phyloP scores from a whole-genome alignment of 2,329 filamentous ascomycete genomes.

The Clarireedia paspali region DNA sequence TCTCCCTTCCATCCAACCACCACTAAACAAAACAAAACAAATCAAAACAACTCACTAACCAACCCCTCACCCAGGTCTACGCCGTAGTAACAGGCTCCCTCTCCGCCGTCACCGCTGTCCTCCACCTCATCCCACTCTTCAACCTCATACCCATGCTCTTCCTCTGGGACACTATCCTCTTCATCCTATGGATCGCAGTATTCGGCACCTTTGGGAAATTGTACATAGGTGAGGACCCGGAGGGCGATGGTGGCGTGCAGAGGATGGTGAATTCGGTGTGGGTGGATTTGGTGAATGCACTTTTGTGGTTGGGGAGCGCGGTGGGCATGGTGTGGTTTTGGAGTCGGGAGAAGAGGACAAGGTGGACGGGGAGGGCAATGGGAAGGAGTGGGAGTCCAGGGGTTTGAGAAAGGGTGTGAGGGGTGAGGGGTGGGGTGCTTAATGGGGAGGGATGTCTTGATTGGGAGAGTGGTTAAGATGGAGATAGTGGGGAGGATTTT shows the following conservation, averaged over 20 bases:
- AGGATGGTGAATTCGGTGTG: constrained; percentile 85
- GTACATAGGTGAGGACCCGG: constrained; percentile 63
- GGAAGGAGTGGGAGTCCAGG: constrained; percentile 4
- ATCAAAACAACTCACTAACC: neutral
- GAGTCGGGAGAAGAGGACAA: constrained; percentile 43
- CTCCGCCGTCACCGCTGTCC: constrained; percentile 53
- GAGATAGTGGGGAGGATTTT: neutral
- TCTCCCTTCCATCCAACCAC: neutral
- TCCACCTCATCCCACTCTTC: constrained; percentile 60
- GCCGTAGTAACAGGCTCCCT: constrained; percentile 63
- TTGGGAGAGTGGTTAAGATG: too few species aligned
- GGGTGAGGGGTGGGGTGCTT: neutral
- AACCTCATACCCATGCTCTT: constrained; percentile 48
- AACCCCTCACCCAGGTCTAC: constrained; percentile 45
- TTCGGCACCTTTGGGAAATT: constrained; percentile 78
- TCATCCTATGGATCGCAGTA: constrained; percentile 70
- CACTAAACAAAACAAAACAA: neutral
- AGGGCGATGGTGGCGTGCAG: constrained; percentile 54
- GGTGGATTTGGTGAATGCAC: constrained; percentile 67
- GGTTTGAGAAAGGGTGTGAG: neutral
- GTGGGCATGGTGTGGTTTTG: constrained; percentile 50
- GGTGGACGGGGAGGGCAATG: constrained; percentile 48
- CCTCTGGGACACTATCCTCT: constrained; percentile 63
- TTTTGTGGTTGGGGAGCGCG: constrained; percentile 66
- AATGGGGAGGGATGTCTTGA: neutral